Evolutionary conservation across 2,329 filamentous ascomycete genomes (phyloP).

Genomic region (Ceratocystis harringtonii): DNA sequence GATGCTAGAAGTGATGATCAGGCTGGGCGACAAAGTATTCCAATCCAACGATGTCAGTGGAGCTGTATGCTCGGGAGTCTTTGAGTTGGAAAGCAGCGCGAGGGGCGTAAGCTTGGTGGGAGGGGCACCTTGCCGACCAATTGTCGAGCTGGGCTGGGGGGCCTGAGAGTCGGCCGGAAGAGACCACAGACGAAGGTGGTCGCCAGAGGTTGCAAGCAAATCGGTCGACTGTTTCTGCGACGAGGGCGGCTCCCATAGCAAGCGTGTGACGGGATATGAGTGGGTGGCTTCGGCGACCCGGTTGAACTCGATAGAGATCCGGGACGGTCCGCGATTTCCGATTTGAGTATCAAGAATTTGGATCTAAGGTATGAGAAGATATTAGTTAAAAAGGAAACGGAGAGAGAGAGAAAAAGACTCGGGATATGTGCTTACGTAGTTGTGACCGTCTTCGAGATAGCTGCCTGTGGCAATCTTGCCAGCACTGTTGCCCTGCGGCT

Average conservation of each 20-base stretch:
- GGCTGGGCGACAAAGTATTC: slow-evolving; percentile 91
- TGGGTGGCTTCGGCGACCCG: slow-evolving; percentile 94
- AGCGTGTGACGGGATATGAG: slow-evolving; percentile 89
- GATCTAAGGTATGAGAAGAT: slow-evolving; percentile 43
- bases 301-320: slow-evolving; percentile 72
- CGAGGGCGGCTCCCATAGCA: slow-evolving; percentile 91
- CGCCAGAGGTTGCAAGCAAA: slow-evolving; percentile 83
- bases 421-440: slow-evolving; percentile 52
- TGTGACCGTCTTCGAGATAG: slow-evolving; percentile 94
- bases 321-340: slow-evolving; percentile 52
- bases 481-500: slow-evolving; percentile 60
- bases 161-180: slow-evolving; percentile 51
- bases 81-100: slow-evolving; percentile 88
- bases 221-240: slow-evolving; percentile 92
- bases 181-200: slow-evolving; percentile 89
- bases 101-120: slow-evolving; percentile 76
- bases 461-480: slow-evolving; percentile 92
- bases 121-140: slow-evolving; percentile 45
- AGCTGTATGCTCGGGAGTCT: slow-evolving; percentile 94
- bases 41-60: slow-evolving; percentile 93
- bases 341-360: slow-evolving; percentile 91
- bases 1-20: slow-evolving; percentile 98
- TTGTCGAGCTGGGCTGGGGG: slow-evolving; percentile 47
- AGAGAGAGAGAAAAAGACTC: slow-evolving; percentile 15
- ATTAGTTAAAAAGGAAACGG: not conserved